Evolutionary conservation across 2,329 filamentous ascomycete species (phyloP), one percentile per base, ranked within the genome.

Genomic region (Aspergillus ochraceus): DNA sequence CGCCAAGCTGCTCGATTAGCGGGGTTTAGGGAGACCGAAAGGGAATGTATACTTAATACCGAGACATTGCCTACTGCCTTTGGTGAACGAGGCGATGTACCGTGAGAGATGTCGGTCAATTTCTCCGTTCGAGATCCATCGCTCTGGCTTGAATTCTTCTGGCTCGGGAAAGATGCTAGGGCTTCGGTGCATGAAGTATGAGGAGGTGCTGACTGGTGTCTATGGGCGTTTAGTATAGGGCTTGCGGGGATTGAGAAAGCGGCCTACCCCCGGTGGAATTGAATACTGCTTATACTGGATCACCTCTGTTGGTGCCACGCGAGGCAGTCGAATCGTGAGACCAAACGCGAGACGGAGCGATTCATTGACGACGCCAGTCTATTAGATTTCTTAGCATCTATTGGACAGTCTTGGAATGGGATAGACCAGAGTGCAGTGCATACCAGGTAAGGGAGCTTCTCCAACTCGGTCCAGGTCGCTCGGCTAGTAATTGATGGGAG

Each of bases 21-120:
- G n/a, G 24, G 8, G 8, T 29, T 55, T 54, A 52, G 46, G 30
- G 47, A n/a, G n/a, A 19, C 20, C 12, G 3, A 17, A 46, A 3
- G 4, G 22, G 49, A 14, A 19, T 9, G 24, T 52, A 19, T 59
- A 67, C 65, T 81, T 79, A 45, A 76, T 77, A 12, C 80, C 80
- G 2, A 78, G 64, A 59, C 80, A 82, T 63, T 75, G 74, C 19
- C 79, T 68, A 1, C 69, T 74, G 0, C 79, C 80, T 39, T 66
- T 69, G 26, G 67, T 66, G 57, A 79, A 79, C 0, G 71, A 61
- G 9, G 76, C 67, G 6, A 77, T 57, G 53, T 71, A 75, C 24
- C 64, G 65, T 26, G 70, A 62, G n/a, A 75, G 65, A 2, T 71
- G 68, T 10, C 70, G 58, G 2, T 71, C 72, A 14, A 64, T 62